Evolutionary conservation across 2,329 filamentous ascomycete genomes (phyloP), one percentile per base, ranked within the genome.

Genomic region (Chalaropsis thielavioides): DNA sequence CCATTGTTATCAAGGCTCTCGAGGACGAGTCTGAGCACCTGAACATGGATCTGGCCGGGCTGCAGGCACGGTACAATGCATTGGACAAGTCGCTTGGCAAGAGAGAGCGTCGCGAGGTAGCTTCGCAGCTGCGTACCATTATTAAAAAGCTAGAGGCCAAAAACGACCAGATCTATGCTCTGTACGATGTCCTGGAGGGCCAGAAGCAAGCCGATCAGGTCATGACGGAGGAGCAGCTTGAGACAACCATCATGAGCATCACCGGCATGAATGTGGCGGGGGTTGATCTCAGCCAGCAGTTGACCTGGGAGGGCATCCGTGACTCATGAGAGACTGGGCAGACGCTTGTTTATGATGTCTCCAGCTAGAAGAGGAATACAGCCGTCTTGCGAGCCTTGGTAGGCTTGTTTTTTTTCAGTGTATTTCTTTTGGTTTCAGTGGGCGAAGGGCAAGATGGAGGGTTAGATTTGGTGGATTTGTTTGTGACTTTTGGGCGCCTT

Each of bases 161-260:
- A 74, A 84, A 85, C 31, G 86, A 89, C 68, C 88, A 92, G 73
- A 85, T 95, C 51, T 95, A 95, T 75, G 82, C 83, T 51, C 78
- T 95, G 15, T 89, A 92, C 70, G 90, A 95, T 72, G 89, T 94
- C 0, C 78, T 94, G 0, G 89, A 92, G 74, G 89, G 87, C 5
- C 88, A 92, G 72, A 89, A 88, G 75, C 78, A 79, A 41, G 79
- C 80, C 2, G 84, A 84, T 0, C 81, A 83, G 70, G 78, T 81
- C 68, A 85, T 88, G 80, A 81, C 77, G 0, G 80, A 83, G 69
- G 80, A 83, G 22, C 81, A 85, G 70, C 77, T 86, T 54, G 85
- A 88, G 70, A 78, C 85, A 70, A 89, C 86, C 0, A 78, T 89
- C 13, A 74, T 79, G 63, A 82, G 78, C 71, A 81, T 83, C 40